Percentiles rank a stretch among this genome's conserved stretches.
Evolutionary conservation across 2,329 filamentous ascomycete genomes (phyloP).

Genomic region (Phyllosticta citribraziliensis): DNA sequence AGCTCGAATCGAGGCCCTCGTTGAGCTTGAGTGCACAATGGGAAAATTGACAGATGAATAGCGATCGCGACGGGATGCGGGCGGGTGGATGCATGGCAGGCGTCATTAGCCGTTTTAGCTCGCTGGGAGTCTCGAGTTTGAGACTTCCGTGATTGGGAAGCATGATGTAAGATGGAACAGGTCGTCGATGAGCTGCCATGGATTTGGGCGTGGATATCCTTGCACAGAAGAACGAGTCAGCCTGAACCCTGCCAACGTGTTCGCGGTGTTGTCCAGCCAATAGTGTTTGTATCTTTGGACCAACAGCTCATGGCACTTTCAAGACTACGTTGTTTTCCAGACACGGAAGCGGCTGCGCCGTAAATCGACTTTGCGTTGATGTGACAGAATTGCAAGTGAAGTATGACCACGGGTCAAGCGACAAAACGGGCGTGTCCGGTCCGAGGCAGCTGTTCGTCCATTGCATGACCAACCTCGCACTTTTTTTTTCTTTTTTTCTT

Average conservation of each 20-base stretch:
- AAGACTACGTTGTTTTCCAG: neutral
- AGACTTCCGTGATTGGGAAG: neutral
- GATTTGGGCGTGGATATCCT: neutral
- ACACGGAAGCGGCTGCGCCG: neutral
- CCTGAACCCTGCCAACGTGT: neutral
- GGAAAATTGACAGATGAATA: neutral
- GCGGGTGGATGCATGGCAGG: neutral
- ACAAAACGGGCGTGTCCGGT: neutral
- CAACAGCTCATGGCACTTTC: no score
- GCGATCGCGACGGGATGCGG: neutral
- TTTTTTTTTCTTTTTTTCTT: neutral
- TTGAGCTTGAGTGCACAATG: neutral
- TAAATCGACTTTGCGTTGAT: neutral
- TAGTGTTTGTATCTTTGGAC: neutral
- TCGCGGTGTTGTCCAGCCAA: neutral
- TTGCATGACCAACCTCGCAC: neutral
- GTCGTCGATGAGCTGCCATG: neutral
- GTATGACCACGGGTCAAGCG: neutral
- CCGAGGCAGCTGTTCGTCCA: neutral
- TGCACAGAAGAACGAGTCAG: neutral
- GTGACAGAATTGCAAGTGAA: neutral
- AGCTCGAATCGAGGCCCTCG: neutral
- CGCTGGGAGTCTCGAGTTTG: neutral
- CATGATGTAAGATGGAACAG: neutral
- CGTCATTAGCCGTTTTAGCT: neutral